Percentiles rank a stretch among this genome's conserved stretches.
Evolutionary conservation across 306 rosid species (phyloP).

Genomic region (Urtica urens): DNA sequence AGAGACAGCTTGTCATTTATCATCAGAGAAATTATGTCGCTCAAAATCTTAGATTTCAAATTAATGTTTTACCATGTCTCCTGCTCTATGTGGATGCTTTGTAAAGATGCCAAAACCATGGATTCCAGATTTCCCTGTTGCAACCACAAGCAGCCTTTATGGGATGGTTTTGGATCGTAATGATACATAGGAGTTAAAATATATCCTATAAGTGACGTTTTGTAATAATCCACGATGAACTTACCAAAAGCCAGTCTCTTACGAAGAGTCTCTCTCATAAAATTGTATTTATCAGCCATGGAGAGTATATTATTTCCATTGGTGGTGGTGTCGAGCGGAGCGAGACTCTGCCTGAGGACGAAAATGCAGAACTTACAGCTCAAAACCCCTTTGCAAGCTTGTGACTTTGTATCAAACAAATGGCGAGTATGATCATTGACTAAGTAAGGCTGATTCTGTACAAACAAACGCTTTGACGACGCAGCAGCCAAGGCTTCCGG

Average conservation of each 20-base stretch:
- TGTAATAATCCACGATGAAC: neutral
- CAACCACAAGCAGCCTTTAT: neutral
- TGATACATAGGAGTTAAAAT: neutral
- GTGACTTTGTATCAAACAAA: constrained; percentile 32
- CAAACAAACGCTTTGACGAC: constrained; percentile 80
- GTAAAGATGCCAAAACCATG: constrained; percentile 99
- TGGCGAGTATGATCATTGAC: constrained; percentile 87
- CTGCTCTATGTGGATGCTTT: constrained; percentile 93
- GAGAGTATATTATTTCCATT: constrained; percentile 66
- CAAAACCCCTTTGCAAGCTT: constrained; percentile 57
- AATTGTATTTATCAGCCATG: constrained; percentile 70
- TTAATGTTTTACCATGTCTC: constrained; percentile 78
- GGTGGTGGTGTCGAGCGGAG: constrained; percentile 52
- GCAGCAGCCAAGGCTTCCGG: constrained; percentile 99
- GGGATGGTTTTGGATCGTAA: neutral
- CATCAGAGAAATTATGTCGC: constrained; percentile 1
- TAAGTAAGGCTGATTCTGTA: constrained; percentile 80
- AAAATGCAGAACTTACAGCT: constrained; percentile 60
- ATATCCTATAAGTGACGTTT: neutral
- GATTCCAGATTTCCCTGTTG: constrained; percentile 85
- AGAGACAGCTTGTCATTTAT: constrained; percentile 9
- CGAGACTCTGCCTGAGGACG: constrained; percentile 52
- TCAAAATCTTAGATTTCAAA: constrained; percentile 10
- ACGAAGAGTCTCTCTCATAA: constrained; percentile 80
- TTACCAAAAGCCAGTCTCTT: constrained; percentile 83